phyloP scores from a whole-genome alignment of 2,329 filamentous ascomycete species.

The Aspergillus ibericus region DNA sequence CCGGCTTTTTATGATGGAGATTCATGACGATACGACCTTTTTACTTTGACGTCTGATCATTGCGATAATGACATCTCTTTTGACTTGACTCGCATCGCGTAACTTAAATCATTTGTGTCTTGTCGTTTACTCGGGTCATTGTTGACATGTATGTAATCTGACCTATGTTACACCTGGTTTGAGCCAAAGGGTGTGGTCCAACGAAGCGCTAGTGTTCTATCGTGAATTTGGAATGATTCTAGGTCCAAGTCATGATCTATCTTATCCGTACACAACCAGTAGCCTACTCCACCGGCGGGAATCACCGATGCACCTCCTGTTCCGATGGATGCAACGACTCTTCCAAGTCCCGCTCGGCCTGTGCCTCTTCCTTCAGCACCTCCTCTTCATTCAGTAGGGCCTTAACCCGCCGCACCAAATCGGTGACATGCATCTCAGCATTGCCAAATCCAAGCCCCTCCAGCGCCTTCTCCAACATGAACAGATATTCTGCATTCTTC shows the following conservation, averaged over 20 bases:
- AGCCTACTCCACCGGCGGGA: not conserved
- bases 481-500: slow-evolving; percentile 85
- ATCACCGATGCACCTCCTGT: slow-evolving; percentile 11
- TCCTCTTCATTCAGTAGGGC: slow-evolving; percentile 54
- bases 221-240: not conserved
- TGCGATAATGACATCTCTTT: slow-evolving; percentile 1
- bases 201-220: not conserved
- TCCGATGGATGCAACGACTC: slow-evolving; percentile 23
- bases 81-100: not conserved
- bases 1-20: not conserved
- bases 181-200: not conserved
- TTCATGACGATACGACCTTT: not conserved
- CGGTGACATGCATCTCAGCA: slow-evolving; percentile 79
- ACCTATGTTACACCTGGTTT: not conserved
- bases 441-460: slow-evolving; percentile 71
- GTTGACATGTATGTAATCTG: slow-evolving; percentile 1
- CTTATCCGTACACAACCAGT: not conserved
- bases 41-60: not conserved
- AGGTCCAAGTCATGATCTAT: not conserved
- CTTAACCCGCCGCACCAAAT: slow-evolving; percentile 72
- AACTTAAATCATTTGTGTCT: not conserved
- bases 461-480: slow-evolving; percentile 74
- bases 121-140: not conserved
- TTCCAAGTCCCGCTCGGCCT: slow-evolving; percentile 31
- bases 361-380: slow-evolving; percentile 32